These are phyloP conservation scores for Diaporthe longicolla DNA, from an alignment of 2,329 filamentous ascomycete genomes.

Conservation along the genomic window DNA sequence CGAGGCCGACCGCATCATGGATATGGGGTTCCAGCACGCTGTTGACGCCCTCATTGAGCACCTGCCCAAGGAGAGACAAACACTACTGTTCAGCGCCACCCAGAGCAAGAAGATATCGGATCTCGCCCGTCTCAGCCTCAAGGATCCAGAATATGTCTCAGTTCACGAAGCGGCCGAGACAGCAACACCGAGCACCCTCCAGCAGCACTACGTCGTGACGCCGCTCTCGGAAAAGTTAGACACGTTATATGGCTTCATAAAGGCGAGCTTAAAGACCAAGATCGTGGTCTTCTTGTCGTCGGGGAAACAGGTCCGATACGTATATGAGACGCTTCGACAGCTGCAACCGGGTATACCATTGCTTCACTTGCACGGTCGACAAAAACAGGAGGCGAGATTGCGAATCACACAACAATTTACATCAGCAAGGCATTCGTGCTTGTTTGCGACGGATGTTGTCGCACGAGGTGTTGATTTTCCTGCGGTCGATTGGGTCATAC, in stretches of 20 bases:
- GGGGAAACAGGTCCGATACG: slow-evolving; percentile 95
- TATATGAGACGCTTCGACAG: slow-evolving; percentile 92
- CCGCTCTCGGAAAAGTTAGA: slow-evolving; percentile 91
- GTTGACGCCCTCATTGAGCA: slow-evolving; percentile 96
- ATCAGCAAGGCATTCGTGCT: slow-evolving; percentile 83
- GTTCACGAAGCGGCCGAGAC: slow-evolving; percentile 86
- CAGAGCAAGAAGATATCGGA: slow-evolving; percentile 96
- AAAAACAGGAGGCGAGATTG: slow-evolving; percentile 90
- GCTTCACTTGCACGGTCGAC: slow-evolving; percentile 91
- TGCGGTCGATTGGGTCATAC: slow-evolving; percentile 98
- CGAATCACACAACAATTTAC: slow-evolving; percentile 91
- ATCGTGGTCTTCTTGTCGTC: slow-evolving; percentile 96
- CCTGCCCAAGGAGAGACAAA: slow-evolving; percentile 87
- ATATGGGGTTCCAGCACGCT: slow-evolving; percentile 94
- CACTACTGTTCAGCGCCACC: slow-evolving; percentile 94
- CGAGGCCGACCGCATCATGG: slow-evolving; percentile 96
- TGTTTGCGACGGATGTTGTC: slow-evolving; percentile 96
- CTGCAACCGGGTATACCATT: slow-evolving; percentile 95
- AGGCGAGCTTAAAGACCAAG: slow-evolving; percentile 91
- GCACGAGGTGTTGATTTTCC: slow-evolving; percentile 96
- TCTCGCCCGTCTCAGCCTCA: slow-evolving; percentile 87
- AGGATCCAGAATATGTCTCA: slow-evolving; percentile 93
- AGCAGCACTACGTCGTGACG: slow-evolving; percentile 92
- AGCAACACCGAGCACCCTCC: slow-evolving; percentile 86
- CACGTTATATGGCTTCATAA: slow-evolving; percentile 92